phyloP scores from a whole-genome alignment of 108 stramenopile species.

The Fistulifera solaris region DNA sequence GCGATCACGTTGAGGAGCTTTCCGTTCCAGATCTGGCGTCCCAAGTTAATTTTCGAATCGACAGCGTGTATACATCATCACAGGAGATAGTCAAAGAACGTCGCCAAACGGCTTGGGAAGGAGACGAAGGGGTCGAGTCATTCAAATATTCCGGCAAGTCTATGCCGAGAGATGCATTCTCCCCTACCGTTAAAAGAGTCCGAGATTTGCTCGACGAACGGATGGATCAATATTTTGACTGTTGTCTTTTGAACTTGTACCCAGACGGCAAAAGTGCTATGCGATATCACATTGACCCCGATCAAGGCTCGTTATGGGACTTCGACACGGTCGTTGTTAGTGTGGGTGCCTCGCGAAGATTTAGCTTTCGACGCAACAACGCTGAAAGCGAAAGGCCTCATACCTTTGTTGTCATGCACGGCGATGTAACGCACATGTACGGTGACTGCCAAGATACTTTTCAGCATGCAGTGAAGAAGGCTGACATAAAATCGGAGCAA shows the following conservation, averaged over 20 bases:
- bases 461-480: conserved; percentile 47
- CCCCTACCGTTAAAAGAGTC: conserved; percentile 18
- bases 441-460: conserved; percentile 34
- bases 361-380: conserved; percentile 30
- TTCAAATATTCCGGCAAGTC: conserved; percentile 42
- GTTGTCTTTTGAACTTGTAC: conserved; percentile 44
- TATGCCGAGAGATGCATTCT: conserved; percentile 31
- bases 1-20: conserved; percentile 2
- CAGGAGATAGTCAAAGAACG: conserved; percentile 31
- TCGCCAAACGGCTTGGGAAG: conserved; percentile 49
- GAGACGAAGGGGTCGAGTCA: conserved; percentile 30
- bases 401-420: conserved; percentile 37
- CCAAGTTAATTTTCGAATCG: conserved; percentile 34
- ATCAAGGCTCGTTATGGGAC: conserved; percentile 48
- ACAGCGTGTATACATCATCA: conserved; percentile 28
- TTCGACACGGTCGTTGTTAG: conserved; percentile 47
- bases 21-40: conserved; percentile 14
- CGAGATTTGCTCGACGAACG: conserved; percentile 24
- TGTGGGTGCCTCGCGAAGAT: conserved; percentile 37
- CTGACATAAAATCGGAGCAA: conserved; percentile 27
- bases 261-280: conserved; percentile 43
- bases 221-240: conserved; percentile 28
- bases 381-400: conserved; percentile 15
- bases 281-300: conserved; percentile 58
- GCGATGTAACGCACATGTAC: conserved; percentile 56